Conservation (phyloP, 495 filamentous ascomycete species). For the Stereocaulon alpinum region DNA sequence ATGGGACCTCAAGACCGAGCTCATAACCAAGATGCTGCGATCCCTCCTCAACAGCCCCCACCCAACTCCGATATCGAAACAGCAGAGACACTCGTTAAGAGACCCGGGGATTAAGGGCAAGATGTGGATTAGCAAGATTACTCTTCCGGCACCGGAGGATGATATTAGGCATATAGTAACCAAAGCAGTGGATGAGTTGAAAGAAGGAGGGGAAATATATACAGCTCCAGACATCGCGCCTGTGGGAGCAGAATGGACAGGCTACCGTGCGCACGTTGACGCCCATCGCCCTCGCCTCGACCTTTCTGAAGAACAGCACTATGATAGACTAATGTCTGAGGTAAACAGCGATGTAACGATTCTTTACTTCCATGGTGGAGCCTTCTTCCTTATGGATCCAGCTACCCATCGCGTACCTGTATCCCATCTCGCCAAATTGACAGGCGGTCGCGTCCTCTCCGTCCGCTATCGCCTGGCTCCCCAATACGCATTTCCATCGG, state of each 20-base stretch:
- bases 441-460: constrained; percentile 53
- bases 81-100: constrained; percentile 50
- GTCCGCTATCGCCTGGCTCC: constrained; percentile 86
- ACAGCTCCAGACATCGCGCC: constrained; percentile 43
- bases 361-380: constrained; percentile 84
- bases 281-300: constrained; percentile 44
- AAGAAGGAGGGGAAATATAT: constrained; percentile 32
- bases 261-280: constrained; percentile 50
- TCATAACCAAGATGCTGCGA: constrained; percentile 62
- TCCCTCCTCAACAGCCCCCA: constrained; percentile 40
- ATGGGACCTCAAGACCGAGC: constrained; percentile 67
- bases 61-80: constrained; percentile 42
- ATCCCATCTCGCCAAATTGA: constrained; percentile 39
- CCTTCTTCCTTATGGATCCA: constrained; percentile 73
- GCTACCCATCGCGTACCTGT: constrained; percentile 46
- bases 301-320: constrained; percentile 62
- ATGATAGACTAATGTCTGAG: constrained; percentile 60
- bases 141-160: constrained; percentile 45
- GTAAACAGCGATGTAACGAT: constrained; percentile 55
- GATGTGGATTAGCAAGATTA: constrained; percentile 68
- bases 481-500: constrained; percentile 72
- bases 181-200: constrained; percentile 54
- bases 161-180: constrained; percentile 50
- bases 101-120: constrained; percentile 64
- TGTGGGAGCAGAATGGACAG: constrained; percentile 84